These are phyloP conservation scores for Cenococcum geophilum DNA, from an alignment of 495 filamentous ascomycete genomes.

Conservation along the genomic window DNA sequence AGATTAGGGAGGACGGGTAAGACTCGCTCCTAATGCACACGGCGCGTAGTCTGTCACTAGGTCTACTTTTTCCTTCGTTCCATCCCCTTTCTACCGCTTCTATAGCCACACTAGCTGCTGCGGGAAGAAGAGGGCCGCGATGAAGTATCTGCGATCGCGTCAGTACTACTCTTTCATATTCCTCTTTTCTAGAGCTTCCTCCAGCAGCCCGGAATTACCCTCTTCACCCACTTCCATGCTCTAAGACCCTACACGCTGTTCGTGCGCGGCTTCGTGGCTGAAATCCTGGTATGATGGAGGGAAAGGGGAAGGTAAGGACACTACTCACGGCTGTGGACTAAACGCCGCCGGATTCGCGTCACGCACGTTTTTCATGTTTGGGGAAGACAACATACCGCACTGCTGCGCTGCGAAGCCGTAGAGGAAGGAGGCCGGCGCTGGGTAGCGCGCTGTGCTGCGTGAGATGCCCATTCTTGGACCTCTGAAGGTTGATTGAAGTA, in stretches of 20 bases:
- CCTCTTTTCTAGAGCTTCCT: too few relatives aligned
- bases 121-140: conserved; percentile 50
- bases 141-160: conserved; percentile 41
- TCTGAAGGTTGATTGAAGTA: not conserved
- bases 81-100: conserved; percentile 39
- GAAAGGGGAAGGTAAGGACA: not conserved
- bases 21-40: conserved; percentile 46
- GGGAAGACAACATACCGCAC: conserved; percentile 44
- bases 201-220: too few relatives aligned
- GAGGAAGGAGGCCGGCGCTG: conserved; percentile 45
- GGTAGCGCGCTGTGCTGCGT: conserved; percentile 31
- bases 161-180: too few relatives aligned
- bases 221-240: too few relatives aligned
- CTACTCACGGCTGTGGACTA: conserved; percentile 40
- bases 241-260: too few relatives aligned
- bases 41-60: conserved; percentile 44
- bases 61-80: conserved; percentile 34
- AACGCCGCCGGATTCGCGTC: conserved; percentile 48
- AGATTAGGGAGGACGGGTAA: too few relatives aligned
- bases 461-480: conserved; percentile 32
- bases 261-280: too few relatives aligned
- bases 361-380: conserved; percentile 49
- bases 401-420: conserved; percentile 46
- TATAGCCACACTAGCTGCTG: conserved; percentile 50
- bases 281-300: not conserved